Evolutionary conservation across 1,284 basidiomycete genomes (phyloP).

Genomic region (Leccinum solheimii): DNA sequence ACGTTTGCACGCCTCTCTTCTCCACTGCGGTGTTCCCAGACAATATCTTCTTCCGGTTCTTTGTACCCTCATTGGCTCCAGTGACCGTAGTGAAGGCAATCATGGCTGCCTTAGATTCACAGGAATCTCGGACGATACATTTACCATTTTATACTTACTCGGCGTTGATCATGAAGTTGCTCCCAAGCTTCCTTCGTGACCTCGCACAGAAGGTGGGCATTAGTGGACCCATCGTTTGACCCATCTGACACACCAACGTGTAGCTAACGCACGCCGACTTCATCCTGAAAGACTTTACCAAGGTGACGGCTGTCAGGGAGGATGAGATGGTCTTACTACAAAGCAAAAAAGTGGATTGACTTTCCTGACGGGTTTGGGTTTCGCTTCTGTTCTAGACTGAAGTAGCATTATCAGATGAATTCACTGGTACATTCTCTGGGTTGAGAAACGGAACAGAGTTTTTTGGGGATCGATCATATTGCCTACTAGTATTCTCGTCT

Average conservation of each 20-base stretch:
- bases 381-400: neutral
- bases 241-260: slow-evolving; percentile 13
- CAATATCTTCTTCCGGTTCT: slow-evolving; percentile 61
- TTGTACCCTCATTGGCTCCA: slow-evolving; percentile 73
- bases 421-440: neutral
- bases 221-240: neutral
- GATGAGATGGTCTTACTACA: slow-evolving; percentile 37
- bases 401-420: slow-evolving; percentile 7
- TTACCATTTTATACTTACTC: slow-evolving; percentile 75
- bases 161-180: slow-evolving; percentile 50
- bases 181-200: slow-evolving; percentile 75
- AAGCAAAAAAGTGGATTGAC: slow-evolving; percentile 19
- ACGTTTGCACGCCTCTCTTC: slow-evolving; percentile 77
- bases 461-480: neutral
- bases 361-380: neutral
- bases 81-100: slow-evolving; percentile 78
- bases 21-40: slow-evolving; percentile 53
- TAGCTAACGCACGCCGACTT: slow-evolving; percentile 51
- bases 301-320: slow-evolving; percentile 46
- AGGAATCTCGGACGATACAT: slow-evolving; percentile 68
- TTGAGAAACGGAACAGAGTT: neutral
- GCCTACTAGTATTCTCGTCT: neutral
- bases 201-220: slow-evolving; percentile 66
- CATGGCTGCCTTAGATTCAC: slow-evolving; percentile 74
- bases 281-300: slow-evolving; percentile 47